Evolutionary conservation across 2,329 filamentous ascomycete species (phyloP).

Genomic region (Monilinia laxa): DNA sequence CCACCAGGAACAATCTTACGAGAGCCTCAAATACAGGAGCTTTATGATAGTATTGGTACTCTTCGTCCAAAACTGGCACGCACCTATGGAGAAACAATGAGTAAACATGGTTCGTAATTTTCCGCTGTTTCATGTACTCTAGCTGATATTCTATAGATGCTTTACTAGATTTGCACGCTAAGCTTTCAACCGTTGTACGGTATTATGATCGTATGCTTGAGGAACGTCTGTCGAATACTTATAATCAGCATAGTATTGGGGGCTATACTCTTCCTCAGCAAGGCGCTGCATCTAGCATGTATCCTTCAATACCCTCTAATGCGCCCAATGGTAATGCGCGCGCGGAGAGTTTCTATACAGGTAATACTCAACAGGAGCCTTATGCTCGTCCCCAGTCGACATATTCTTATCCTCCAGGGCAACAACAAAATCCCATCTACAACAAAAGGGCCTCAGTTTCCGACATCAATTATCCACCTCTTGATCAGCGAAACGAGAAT

Average conservation of each 20-base stretch:
- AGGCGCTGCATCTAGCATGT: slow-evolving; percentile 58
- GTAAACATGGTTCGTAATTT: slow-evolving; percentile 78
- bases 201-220: slow-evolving; percentile 99
- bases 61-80: slow-evolving; percentile 89
- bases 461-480: slow-evolving; percentile 30
- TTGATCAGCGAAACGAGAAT: slow-evolving; percentile 31
- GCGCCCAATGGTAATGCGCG: slow-evolving; percentile 49
- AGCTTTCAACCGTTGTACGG: slow-evolving; percentile 90
- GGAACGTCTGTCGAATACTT: slow-evolving; percentile 88
- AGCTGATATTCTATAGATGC: slow-evolving; percentile 62
- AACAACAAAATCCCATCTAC: slow-evolving; percentile 46
- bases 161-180: slow-evolving; percentile 88
- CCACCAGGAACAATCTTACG: slow-evolving; percentile 93
- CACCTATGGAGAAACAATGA: slow-evolving; percentile 98
- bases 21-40: slow-evolving; percentile 95
- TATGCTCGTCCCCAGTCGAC: slow-evolving; percentile 52
- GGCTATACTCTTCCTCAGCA: slow-evolving; percentile 58
- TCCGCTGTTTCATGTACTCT: not conserved
- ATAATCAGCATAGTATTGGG: slow-evolving; percentile 74
- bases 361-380: slow-evolving; percentile 54
- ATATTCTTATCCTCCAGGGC: slow-evolving; percentile 51
- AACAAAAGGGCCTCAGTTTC: slow-evolving; percentile 33
- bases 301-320: slow-evolving; percentile 66
- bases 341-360: slow-evolving; percentile 81
- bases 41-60: slow-evolving; percentile 96